phyloP scores from a whole-genome alignment of 2,329 filamentous ascomycete species.

The Ophiostoma sp. region DNA sequence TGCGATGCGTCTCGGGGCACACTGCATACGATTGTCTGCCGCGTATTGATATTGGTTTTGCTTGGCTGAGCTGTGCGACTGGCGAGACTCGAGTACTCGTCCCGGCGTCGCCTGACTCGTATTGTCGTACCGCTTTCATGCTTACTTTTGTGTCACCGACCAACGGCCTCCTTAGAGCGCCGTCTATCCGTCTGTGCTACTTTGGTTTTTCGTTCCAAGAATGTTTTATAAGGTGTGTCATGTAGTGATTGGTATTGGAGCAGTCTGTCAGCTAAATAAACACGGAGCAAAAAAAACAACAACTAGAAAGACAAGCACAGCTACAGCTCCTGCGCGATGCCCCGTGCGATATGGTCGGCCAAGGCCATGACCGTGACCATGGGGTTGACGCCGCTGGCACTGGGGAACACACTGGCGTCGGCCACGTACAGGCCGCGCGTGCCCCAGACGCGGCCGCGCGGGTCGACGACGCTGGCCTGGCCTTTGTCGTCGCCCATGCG shows the following conservation, averaged over 20 bases:
- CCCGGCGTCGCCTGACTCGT: not conserved
- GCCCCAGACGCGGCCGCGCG: slow-evolving; percentile 59
- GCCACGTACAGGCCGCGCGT: slow-evolving; percentile 60
- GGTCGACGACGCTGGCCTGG: slow-evolving; percentile 52
- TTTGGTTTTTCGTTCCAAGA: too few species aligned
- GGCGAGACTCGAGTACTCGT: too few species aligned
- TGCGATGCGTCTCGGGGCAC: not conserved
- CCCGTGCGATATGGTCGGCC: slow-evolving; percentile 56
- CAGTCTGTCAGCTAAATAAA: not conserved
- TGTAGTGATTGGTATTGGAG: not conserved
- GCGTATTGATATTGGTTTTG: not conserved
- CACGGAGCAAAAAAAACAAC: not conserved
- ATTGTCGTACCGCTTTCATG: not conserved
- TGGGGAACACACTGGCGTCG: slow-evolving; percentile 71
- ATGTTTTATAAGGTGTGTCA: not conserved
- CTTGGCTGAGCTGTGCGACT: not conserved
- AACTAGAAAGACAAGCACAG: not conserved
- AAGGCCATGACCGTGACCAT: slow-evolving; percentile 75
- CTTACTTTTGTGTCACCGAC: not conserved
- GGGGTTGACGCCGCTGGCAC: slow-evolving; percentile 72
- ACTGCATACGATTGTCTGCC: not conserved
- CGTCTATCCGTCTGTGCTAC: too few species aligned
- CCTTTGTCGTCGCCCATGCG: slow-evolving; percentile 57
- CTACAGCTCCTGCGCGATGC: slow-evolving; percentile 27
- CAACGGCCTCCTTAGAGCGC: not conserved